phyloP scores from a whole-genome alignment of 1,284 basidiomycete genomes.

The Ganoderma meredithae region DNA sequence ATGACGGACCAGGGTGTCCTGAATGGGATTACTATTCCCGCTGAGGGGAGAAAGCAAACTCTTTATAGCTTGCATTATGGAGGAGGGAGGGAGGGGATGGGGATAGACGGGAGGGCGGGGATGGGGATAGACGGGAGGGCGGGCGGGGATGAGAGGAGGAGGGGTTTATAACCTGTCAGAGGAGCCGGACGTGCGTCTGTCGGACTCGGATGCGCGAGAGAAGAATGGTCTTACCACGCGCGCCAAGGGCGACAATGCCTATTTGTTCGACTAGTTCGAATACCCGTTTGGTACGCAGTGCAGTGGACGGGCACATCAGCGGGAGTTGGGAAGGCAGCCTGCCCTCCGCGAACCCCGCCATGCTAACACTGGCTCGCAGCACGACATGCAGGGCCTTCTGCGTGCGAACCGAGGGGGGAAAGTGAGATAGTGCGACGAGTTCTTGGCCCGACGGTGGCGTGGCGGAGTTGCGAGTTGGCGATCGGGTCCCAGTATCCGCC shows the following conservation, averaged over 20 bases:
- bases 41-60: slow-evolving; percentile 41
- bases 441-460: background rate
- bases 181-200: slow-evolving; percentile 26
- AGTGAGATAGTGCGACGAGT: background rate
- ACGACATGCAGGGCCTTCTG: background rate
- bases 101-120: slow-evolving; percentile 22
- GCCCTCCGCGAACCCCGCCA: slow-evolving; percentile 4
- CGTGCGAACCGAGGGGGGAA: background rate
- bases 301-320: slow-evolving; percentile 7
- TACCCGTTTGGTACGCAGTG: background rate
- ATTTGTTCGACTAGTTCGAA: background rate
- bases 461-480: slow-evolving; percentile 10
- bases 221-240: background rate
- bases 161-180: slow-evolving; percentile 26
- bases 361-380: background rate
- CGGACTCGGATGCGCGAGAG: slow-evolving; percentile 13
- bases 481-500: background rate
- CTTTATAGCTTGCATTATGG: slow-evolving; percentile 41
- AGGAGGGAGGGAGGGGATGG: slow-evolving; percentile 15
- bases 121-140: slow-evolving; percentile 22
- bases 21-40: slow-evolving; percentile 38
- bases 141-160: slow-evolving; percentile 20
- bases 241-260: background rate
- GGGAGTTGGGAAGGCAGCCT: slow-evolving; percentile 7
- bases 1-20: slow-evolving; percentile 42